Evolutionary conservation across 441 rosid species (phyloP).

Genomic region (Arabidopsis lyrata): DNA sequence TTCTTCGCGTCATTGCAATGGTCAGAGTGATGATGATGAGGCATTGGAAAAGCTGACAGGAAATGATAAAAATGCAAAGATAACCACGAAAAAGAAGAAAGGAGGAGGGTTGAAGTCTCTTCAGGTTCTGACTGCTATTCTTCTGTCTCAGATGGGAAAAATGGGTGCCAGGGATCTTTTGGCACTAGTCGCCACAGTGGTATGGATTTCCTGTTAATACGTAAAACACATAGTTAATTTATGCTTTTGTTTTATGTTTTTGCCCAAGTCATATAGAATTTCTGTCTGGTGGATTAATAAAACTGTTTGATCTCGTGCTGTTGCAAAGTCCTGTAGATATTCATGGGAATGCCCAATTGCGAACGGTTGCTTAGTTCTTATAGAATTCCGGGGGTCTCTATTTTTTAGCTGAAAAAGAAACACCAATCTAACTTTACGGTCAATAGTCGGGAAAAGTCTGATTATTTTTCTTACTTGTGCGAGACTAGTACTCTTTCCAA

Average conservation of each 20-base stretch:
- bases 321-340: conserved; percentile 29
- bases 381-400: not conserved
- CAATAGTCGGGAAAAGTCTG: not conserved
- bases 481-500: conserved; percentile 21
- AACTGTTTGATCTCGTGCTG: not conserved
- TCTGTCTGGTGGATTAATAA: not conserved
- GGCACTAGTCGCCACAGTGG: conserved; percentile 81
- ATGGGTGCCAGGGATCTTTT: conserved; percentile 89
- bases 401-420: conserved; percentile 11
- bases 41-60: conserved; percentile 47
- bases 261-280: conserved; percentile 5
- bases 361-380: conserved; percentile 10
- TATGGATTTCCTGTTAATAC: conserved; percentile 52
- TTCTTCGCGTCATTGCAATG: conserved; percentile 59
- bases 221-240: not conserved
- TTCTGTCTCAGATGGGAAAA: conserved; percentile 90
- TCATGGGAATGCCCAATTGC: not conserved
- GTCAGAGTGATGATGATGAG: conserved; percentile 54
- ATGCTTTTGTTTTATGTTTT: conserved; percentile 26
- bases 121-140: conserved; percentile 77
- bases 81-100: conserved; percentile 60
- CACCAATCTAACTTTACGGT: conserved; percentile 10
- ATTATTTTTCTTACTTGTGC: not conserved
- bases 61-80: conserved; percentile 53
- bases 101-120: conserved; percentile 87